Conservation (phyloP, 2,329 filamentous ascomycete species). For the Ilyonectria mors-panacis region DNA sequence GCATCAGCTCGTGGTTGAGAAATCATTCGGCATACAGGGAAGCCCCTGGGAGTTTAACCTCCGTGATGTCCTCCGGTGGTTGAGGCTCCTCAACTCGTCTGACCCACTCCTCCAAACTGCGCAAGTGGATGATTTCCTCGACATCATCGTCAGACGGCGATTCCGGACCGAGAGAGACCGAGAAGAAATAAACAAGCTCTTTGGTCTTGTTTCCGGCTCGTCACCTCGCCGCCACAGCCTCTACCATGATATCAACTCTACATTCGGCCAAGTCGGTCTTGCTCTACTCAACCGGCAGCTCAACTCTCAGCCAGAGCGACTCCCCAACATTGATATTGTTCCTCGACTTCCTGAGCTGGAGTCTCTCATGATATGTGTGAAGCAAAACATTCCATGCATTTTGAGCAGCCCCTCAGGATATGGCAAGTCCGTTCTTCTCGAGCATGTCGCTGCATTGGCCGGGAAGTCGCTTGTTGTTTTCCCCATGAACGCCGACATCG, state of each 20-base stretch:
- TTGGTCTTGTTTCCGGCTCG: conserved; percentile 73
- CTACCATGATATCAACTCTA: conserved; percentile 77
- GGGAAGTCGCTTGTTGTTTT: conserved; percentile 86
- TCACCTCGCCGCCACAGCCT: conserved; percentile 72
- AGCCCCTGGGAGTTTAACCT: conserved; percentile 98
- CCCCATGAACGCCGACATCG: conserved; percentile 93
- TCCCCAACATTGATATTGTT: conserved; percentile 66
- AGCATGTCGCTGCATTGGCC: conserved; percentile 83
- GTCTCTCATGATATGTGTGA: conserved; percentile 88
- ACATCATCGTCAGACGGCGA: conserved; percentile 87
- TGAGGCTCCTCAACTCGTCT: conserved; percentile 71
- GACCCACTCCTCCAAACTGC: conserved; percentile 74
- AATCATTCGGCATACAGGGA: conserved; percentile 72
- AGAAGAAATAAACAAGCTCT: conserved; percentile 75
- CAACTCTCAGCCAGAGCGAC: conserved; percentile 64
- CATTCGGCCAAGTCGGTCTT: conserved; percentile 84
- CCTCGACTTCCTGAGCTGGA: conserved; percentile 81
- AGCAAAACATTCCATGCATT: conserved; percentile 90
- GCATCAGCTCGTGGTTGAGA: conserved; percentile 73
- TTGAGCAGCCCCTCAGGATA: conserved; percentile 87
- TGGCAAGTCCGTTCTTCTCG: conserved; percentile 87
- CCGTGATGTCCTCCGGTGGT: conserved; percentile 90
- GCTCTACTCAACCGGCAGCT: conserved; percentile 76
- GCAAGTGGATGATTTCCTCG: conserved; percentile 79
- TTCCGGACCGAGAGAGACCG: conserved; percentile 84